phyloP scores from a whole-genome alignment of 257 asterid species.

The Mitragyna speciosa region DNA sequence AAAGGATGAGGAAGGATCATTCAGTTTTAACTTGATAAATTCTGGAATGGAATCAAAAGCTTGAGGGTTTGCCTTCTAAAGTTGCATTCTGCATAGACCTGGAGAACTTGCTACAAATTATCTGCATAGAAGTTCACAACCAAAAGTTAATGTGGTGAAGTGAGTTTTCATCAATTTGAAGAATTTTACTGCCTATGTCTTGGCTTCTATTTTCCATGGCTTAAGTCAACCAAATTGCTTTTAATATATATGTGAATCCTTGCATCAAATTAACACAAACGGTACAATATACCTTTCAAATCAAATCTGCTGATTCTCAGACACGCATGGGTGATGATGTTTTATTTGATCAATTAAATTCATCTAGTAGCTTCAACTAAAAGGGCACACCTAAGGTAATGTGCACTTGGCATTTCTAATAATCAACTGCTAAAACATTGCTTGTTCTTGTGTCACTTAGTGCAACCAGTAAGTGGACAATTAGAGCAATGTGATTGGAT shows the following conservation, averaged over 20 bases:
- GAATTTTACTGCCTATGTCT: not conserved
- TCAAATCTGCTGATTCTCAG: not conserved
- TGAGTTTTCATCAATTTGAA: not conserved
- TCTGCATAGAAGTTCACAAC: not conserved
- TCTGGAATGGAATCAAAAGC: not conserved
- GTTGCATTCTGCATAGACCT: not conserved
- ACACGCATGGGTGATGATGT: not conserved
- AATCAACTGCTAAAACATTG: not conserved
- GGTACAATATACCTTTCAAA: not conserved
- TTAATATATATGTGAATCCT: not conserved
- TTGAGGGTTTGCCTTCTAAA: not conserved
- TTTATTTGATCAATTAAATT: not conserved
- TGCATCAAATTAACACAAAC: too few species aligned
- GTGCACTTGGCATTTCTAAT: not conserved
- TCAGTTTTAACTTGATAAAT: not conserved
- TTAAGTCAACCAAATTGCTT: not conserved
- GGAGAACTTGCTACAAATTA: not conserved
- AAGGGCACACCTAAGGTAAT: not conserved
- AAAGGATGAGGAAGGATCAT: not conserved
- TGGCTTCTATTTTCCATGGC: not conserved
- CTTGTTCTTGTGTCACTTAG: not conserved
- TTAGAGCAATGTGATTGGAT: not conserved
- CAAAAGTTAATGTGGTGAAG: not conserved
- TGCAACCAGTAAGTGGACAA: not conserved
- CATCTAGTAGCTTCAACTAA: not conserved